phyloP scores from a whole-genome alignment of 2,329 filamentous ascomycete species.

The Herpotrichia juniperi region DNA sequence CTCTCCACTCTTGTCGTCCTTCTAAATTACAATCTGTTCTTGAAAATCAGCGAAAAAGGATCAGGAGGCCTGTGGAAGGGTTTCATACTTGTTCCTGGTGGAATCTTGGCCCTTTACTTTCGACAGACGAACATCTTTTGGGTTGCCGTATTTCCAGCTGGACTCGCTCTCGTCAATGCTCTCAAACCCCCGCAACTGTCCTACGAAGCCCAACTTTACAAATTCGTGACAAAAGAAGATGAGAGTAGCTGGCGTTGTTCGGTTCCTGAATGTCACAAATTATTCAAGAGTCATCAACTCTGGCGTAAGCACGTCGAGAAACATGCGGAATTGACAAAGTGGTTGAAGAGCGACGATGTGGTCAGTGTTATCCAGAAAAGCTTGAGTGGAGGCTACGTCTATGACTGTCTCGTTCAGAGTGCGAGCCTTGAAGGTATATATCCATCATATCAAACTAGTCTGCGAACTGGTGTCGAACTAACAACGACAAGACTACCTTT shows the following conservation, averaged over 20 bases:
- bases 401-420: slow-evolving; percentile 29
- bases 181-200: slow-evolving; percentile 18
- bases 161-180: slow-evolving; percentile 42
- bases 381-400: slow-evolving; percentile 29
- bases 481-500: slow-evolving; percentile 26
- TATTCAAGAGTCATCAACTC: too few relatives aligned
- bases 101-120: slow-evolving; percentile 73
- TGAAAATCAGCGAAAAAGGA: slow-evolving; percentile 30
- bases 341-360: background rate
- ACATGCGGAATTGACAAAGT: too few relatives aligned
- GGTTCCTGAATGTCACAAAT: too few relatives aligned
- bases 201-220: background rate
- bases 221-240: too few relatives aligned
- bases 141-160: slow-evolving; percentile 80
- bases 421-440: slow-evolving; percentile 30
- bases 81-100: slow-evolving; percentile 55
- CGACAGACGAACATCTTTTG: slow-evolving; percentile 98
- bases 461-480: slow-evolving; percentile 2
- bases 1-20: slow-evolving; percentile 79
- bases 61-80: slow-evolving; percentile 19
- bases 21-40: slow-evolving; percentile 64
- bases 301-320: too few relatives aligned
- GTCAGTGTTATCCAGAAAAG: slow-evolving; percentile 9
- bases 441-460: background rate
- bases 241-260: too few relatives aligned